Base-by-base conservation (phyloP, 768 basidiomycete genomes). In the Lyophyllum semitale region DNA sequence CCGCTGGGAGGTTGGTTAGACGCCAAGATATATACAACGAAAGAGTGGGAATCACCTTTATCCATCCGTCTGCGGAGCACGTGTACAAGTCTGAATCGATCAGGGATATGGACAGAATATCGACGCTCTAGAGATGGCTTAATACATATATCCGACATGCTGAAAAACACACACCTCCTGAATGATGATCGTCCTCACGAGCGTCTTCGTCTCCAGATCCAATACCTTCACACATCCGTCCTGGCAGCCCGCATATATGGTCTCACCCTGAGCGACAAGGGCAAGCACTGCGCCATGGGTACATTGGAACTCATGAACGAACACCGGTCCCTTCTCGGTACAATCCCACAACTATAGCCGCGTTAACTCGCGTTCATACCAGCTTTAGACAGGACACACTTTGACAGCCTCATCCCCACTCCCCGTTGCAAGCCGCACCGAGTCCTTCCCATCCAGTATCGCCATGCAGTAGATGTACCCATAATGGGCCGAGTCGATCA, bases 351-450 rank as follows among this genome's bases (percentile, higher is more conserved):
- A 62, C 89, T 91, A 47, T 17, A 33, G 20, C 52, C 43, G 26
- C 15, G 25, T 33, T 11, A 25, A 47, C 42, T 8, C 54, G 43
- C 35, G 20, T 56, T 32, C 30, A 52, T 9, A 26, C 15, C n/a
- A 38, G 44, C 37, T 22, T 4, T 22, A 7, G 30, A 2, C 8
- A 26, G 33, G 35, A 29, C 53, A 45, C 27, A 91, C 89, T 76
- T 96, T 97, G 63, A 98, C 85, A 5, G 83, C 83, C 65, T 94
- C 93, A 59, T 98, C 96, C 0, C 96, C 96, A 56, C 93, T 89
- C 13, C 94, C 94, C 13, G 92, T 93, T 12, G 89, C 82, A 13
- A 97, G 79, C 51, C 84, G 80, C 17, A 67, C 65, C 1, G 64
- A 64, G 12, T 66, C 67, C 32, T 63, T 57, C 3, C 61, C 62